Evolutionary conservation across 140 eudicot genomes (phyloP).

Genomic region (Flaveria floridana): DNA sequence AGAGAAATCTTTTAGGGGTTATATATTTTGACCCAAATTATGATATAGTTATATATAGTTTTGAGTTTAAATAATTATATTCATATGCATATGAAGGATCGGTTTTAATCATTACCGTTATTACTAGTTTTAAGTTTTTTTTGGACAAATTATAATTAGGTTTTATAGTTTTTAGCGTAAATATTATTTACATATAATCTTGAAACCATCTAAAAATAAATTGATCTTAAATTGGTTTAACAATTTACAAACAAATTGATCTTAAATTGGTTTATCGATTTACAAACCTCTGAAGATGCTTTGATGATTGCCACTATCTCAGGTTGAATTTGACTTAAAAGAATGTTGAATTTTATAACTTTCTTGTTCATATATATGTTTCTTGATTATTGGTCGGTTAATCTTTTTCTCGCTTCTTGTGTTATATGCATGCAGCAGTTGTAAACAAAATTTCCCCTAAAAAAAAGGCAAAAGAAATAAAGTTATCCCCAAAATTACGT

Average conservation of each 20-base stretch:
- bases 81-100: not conserved
- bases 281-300: not conserved
- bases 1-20: not conserved
- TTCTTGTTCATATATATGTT: not conserved
- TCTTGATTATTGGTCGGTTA: not conserved
- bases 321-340: not conserved
- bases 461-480: not conserved
- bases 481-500: not conserved
- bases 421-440: not conserved
- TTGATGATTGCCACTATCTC: not conserved
- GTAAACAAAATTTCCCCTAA: not conserved
- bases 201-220: not conserved
- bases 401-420: not conserved
- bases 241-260: not conserved
- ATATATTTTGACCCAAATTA: not conserved
- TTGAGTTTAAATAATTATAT: constrained; percentile 1
- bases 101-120: not conserved
- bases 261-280: not conserved
- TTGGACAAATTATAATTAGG: not conserved
- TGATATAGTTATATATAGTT: not conserved
- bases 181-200: not conserved
- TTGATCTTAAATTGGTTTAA: not conserved
- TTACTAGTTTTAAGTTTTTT: not conserved
- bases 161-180: not conserved
- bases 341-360: not conserved